Evolutionary conservation across 805 yeast genomes (phyloP).

Genomic region (Zygoascus flipseniorum): DNA sequence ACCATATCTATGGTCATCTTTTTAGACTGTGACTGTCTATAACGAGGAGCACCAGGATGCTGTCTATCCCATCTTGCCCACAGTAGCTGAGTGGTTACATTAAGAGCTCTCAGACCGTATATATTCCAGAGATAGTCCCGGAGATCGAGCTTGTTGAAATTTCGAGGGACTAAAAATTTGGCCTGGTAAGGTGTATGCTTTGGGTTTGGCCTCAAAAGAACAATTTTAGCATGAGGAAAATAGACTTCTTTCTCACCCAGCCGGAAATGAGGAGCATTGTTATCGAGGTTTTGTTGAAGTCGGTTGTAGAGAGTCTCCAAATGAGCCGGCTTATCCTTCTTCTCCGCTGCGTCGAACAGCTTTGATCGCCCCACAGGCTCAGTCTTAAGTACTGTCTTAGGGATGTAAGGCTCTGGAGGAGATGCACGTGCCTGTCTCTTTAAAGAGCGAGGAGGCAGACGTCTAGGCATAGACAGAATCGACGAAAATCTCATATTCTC

Average conservation of each 20-base stretch:
- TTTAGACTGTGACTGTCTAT: conserved; percentile 72
- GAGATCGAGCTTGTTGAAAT: conserved; percentile 87
- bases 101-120: conserved; percentile 84
- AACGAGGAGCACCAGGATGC: conserved; percentile 53
- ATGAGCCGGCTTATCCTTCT: conserved; percentile 4
- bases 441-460: conserved; percentile 1
- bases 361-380: neutral
- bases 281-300: conserved; percentile 11
- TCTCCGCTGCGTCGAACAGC: neutral
- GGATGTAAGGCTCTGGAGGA: conserved; percentile 16
- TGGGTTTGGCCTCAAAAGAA: conserved; percentile 84
- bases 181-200: conserved; percentile 97
- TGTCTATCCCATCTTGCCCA: conserved; percentile 64
- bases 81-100: conserved; percentile 75
- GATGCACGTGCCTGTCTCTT: conserved; percentile 10
- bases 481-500: neutral
- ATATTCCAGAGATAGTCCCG: conserved; percentile 88
- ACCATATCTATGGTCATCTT: conserved; percentile 96
- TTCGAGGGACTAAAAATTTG: conserved; percentile 86
- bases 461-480: neutral
- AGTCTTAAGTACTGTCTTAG: conserved; percentile 4
- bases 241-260: conserved; percentile 70
- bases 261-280: conserved; percentile 68
- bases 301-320: conserved; percentile 9
- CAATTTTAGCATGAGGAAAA: conserved; percentile 79